Percentiles rank a stretch among this genome's conserved stretches.
These are phyloP conservation scores for Lactifluus hygrophoroides DNA, from an alignment of 768 basidiomycete species.

Conservation along the genomic window DNA sequence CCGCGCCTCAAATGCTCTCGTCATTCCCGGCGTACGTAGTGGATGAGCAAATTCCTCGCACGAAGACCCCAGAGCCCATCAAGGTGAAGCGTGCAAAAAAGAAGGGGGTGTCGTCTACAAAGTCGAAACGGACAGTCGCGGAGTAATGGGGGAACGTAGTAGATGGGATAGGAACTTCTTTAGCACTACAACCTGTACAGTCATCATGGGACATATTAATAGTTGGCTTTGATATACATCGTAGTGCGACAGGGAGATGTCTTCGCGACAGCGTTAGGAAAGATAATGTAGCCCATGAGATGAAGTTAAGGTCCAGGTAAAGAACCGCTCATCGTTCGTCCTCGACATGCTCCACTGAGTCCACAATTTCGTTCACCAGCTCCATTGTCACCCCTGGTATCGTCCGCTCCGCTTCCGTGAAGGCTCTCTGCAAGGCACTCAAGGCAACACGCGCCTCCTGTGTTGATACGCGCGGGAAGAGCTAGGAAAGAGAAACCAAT, in stretches of 20 bases:
- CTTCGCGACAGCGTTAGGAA: slow-evolving; percentile 5
- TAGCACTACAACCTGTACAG: slow-evolving; percentile 11
- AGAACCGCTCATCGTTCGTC: slow-evolving; percentile 45
- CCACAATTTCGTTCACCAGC: slow-evolving; percentile 88
- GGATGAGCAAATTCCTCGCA: slow-evolving; percentile 39
- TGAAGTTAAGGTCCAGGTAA: not conserved
- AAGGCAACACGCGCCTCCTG: slow-evolving; percentile 84
- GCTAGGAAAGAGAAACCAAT: slow-evolving; percentile 36
- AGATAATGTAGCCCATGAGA: slow-evolving; percentile 13
- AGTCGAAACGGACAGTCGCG: slow-evolving; percentile 54
- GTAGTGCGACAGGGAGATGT: not conserved
- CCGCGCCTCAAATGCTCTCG: slow-evolving; percentile 22
- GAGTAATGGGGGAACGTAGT: slow-evolving; percentile 21
- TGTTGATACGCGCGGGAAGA: slow-evolving; percentile 89
- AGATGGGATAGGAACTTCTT: not conserved
- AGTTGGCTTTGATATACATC: slow-evolving; percentile 10
- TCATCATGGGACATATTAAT: slow-evolving; percentile 14
- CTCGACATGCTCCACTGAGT: slow-evolving; percentile 85
- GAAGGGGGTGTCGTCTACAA: slow-evolving; percentile 43
- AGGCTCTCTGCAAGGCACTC: slow-evolving; percentile 80
- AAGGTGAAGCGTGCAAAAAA: slow-evolving; percentile 71
- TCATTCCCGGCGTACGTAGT: slow-evolving; percentile 50
- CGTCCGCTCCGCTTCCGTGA: slow-evolving; percentile 89
- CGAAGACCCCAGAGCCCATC: slow-evolving; percentile 60
- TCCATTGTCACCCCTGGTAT: slow-evolving; percentile 94